Base-by-base conservation (phyloP, 2,329 filamentous ascomycete species). In the Cladophialophora bantiana region DNA sequence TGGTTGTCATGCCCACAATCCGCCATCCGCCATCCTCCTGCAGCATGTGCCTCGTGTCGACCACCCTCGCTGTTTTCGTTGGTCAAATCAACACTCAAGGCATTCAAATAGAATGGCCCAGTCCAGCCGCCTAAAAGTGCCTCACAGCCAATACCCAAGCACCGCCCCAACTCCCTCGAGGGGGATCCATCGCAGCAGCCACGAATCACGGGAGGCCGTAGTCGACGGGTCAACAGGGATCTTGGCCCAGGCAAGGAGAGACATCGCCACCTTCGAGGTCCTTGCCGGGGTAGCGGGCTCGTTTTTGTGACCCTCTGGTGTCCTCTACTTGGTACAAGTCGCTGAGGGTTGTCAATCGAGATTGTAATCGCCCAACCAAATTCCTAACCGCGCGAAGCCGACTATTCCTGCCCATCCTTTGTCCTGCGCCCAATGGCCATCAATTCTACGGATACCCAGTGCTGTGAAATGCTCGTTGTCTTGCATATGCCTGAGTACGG, bases 11-110 rank as follows among this genome's bases (percentile, higher is more conserved):
- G 45, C 45, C 45, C 59, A 34, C 42, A 59, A 38, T 52, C 53
- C 26, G 42, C 53, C 60, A 63, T 42, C 52, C 38, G 35, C 38
- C 53, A 35, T 38, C 59, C 42, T 48, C 52, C 57, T 48, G 58
- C 52, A 69, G 59, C 54, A 32, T 48, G 56, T 59, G 54, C 68
- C 63, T 70, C 66, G 66, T 70, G 66, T 70, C 60, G 66, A 60
- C 59, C 60, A 53, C 54, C 36, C 57, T n/a, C 59, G 40, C 58
- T 48, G 26, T 40, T 38, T 40, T 45, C 45, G 59, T 60, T 65
- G 57, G 57, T 32, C 65, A 50, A 63, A 65, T 63, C 64, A 62
- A 50, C 60, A 42, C 36, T 20, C 54, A 45, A 55, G 61, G 35
- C 58, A 55, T 45, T 61, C 26, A 48, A 57, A 52, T 64, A 36